Evolutionary conservation across 2,329 filamentous ascomycete genomes (phyloP), one percentile per base, ranked within the genome.

Genomic region (Epichloe uncinata): DNA sequence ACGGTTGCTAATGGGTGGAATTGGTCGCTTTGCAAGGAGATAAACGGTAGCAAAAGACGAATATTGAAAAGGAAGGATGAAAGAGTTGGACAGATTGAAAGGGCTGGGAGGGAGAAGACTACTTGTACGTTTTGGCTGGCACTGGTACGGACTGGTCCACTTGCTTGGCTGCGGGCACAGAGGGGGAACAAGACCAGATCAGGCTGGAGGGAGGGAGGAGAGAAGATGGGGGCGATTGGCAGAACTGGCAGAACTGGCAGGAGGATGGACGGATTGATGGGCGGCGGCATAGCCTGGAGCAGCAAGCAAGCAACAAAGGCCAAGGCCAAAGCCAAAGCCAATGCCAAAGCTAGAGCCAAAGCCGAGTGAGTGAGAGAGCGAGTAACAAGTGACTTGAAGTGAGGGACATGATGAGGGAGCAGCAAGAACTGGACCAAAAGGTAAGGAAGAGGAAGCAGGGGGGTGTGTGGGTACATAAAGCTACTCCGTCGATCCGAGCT

Each of bases 91-190:
- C 9, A 45, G 45, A 9, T 33, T 1, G 22, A 30, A 35, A 47
- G 40, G 34, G 42, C 30, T 42, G 49, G 48, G 49, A 50, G 51
- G 48, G 45, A 47, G 35, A 51, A 49, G 51, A 47, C 51, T 51
- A 51, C 49, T 53, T 51, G 51, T 53, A 53, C 42, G 49, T 53
- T 53, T 47, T 51, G 48, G 49, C 41, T 40, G 42, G 47, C 26
- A 30, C 48, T 48, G 43, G 40, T 16, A 45, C 41, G 44, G 35
- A 46, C 15, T 3, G 40, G 34, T 20, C 26, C 30, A 34, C 38
- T 34, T 38, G 40, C 33, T 43, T 13, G 42, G 35, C 44, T 50
- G 42, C 48, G 41, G 42, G 42, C 48, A 44, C 41, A 38, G 42
- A 46, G 34, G 42, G 42, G 22, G 42, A 3, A 44, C 40, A 42